Evolutionary conservation across 805 yeast genomes (phyloP).

Genomic region (Citeromyces matritensis): DNA sequence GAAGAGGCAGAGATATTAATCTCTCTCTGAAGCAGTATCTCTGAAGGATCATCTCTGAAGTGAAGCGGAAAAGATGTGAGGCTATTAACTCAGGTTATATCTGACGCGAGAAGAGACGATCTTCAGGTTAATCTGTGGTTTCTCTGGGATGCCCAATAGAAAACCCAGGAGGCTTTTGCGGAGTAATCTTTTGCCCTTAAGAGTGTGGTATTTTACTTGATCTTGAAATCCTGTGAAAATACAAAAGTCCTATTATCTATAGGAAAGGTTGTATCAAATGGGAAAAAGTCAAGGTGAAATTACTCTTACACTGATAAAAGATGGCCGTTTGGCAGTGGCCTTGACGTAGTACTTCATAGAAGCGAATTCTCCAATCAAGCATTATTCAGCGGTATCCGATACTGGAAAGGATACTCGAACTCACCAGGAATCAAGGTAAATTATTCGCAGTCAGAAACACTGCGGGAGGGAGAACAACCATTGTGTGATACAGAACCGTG

Average conservation of each 20-base stretch:
- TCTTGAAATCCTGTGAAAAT: not conserved
- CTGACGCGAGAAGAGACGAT: too few species aligned
- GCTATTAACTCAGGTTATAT: too few species aligned
- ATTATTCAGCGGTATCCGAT: constrained; percentile 24
- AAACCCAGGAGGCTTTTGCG: too few species aligned
- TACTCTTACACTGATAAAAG: constrained; percentile 15
- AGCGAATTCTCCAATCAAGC: constrained; percentile 21
- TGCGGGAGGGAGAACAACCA: constrained; percentile 36
- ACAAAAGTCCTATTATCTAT: not conserved
- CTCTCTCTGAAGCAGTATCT: too few species aligned
- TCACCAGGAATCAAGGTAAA: constrained; percentile 34
- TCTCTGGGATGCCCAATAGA: too few species aligned
- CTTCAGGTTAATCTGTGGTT: too few species aligned
- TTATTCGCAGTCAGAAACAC: constrained; percentile 24
- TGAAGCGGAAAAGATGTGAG: too few species aligned
- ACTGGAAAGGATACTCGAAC: constrained; percentile 32
- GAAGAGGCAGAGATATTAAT: too few species aligned
- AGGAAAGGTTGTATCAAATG: not conserved
- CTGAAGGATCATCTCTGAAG: too few species aligned
- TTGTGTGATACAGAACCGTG: constrained; percentile 30
- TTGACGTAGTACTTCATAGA: constrained; percentile 38
- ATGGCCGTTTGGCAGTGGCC: constrained; percentile 41
- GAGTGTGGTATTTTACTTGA: not conserved
- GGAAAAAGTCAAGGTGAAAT: too few species aligned
- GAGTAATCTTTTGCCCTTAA: too few species aligned